Evolutionary conservation across 1,139 yeast genomes (phyloP), one percentile per base, ranked within the genome.

Genomic region (Scheffersomyces stambukii): DNA sequence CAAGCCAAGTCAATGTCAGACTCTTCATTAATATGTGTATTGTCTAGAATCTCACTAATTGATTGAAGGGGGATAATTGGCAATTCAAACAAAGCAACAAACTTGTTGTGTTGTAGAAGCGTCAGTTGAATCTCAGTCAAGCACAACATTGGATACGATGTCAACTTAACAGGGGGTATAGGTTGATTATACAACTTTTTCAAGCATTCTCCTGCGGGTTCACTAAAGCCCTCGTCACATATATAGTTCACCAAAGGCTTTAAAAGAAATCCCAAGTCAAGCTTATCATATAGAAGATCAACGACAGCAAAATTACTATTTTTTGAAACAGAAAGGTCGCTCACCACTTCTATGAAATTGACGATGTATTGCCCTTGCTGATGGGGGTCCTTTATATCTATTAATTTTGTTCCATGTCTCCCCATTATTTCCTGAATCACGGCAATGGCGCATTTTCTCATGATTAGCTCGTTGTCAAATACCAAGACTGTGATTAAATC

Each of bases 341-440:
- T 45, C 29, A 86, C 66, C 1, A 64, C 38, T 35, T 83, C 86
- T 23, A 86, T 70, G 8, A 84, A 49, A 13, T 54, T 57, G 13
- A 88, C 52, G n/a, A 63, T 57, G 27, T 57, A 56, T 14, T 43
- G 41, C 3, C 72, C 70, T n/a, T 53, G 45, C 5, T 38, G 35
- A 1, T 41, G 42, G 6, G 21, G 27, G 14, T 45, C 45, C 5
- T 38, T 34, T 9, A 43, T 37, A 13, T 39, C 37, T 3, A 52
- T 32, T 1, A 45, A 19, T 2, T 29, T 18, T 9, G 37, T 48
- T 0, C 84, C 84, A 47, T 77, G 79, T 24, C 96, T 60, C 0
- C 97, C 97, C 3, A 85, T 52, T 7, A 83, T 68, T 46, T 89
- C 97, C 49, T 89, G 96, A 4, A 86, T 47, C 0, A 94, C 93